Evolutionary conservation across 169 alveolate genomes (phyloP).

Genomic region (Cryptosporidium meleagridis): DNA sequence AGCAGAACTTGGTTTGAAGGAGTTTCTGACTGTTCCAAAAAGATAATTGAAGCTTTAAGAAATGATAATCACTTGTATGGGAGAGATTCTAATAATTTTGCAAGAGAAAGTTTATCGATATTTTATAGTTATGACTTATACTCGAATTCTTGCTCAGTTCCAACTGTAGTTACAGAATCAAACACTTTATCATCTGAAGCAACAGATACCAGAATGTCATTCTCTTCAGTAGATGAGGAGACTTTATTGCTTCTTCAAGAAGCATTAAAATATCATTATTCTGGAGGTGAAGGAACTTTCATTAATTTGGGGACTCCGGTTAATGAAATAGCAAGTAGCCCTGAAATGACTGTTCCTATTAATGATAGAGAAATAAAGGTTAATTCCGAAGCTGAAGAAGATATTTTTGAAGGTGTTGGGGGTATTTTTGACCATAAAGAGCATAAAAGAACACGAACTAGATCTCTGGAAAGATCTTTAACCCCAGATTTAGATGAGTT

Average conservation of each 20-base stretch:
- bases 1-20: constrained; percentile 15
- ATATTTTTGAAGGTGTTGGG: constrained; percentile 45
- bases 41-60: constrained; percentile 6
- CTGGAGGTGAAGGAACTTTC: constrained; percentile 14
- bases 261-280: not conserved
- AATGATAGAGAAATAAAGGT: no score
- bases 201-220: not conserved
- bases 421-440: not conserved
- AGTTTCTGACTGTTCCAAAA: constrained; percentile 11
- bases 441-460: not conserved
- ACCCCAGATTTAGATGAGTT: constrained; percentile 21
- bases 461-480: constrained; percentile 60
- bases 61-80: not conserved
- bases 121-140: not conserved
- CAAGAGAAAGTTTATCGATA: not conserved
- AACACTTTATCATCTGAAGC: not conserved
- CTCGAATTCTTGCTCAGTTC: not conserved
- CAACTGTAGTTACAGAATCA: constrained; percentile 7
- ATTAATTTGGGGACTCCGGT: not conserved
- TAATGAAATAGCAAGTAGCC: not conserved
- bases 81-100: not conserved
- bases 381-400: not conserved
- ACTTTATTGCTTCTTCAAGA: constrained; percentile 33
- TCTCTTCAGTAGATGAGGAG: constrained; percentile 4
- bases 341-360: not conserved